Evolutionary conservation across 805 yeast genomes (phyloP).

Genomic region (Sugiyamaella mastotermitis): DNA sequence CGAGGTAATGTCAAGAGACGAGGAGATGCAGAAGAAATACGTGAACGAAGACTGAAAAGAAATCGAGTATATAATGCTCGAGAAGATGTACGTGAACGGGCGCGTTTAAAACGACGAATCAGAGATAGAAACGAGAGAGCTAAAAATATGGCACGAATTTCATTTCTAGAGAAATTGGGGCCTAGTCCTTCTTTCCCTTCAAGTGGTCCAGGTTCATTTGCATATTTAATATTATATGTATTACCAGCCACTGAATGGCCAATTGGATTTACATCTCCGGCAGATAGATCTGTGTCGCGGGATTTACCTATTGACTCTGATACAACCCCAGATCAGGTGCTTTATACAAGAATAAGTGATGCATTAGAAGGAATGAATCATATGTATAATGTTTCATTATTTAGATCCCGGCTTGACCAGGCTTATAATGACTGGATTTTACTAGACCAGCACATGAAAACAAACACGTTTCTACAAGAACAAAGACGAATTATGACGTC

Average conservation of each 20-base stretch:
- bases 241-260: conserved; percentile 45
- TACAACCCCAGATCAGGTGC: too few relatives aligned
- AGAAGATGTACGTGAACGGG: conserved; percentile 43
- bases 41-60: conserved; percentile 35
- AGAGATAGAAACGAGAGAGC: conserved; percentile 40
- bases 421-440: not conserved
- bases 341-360: too few relatives aligned
- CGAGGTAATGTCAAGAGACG: conserved; percentile 47
- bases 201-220: too few relatives aligned
- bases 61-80: conserved; percentile 43
- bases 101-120: conserved; percentile 38
- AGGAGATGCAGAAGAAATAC: conserved; percentile 41
- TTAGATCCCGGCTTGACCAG: not conserved
- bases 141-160: conserved; percentile 30
- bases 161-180: conserved; percentile 28
- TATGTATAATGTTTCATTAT: too few relatives aligned
- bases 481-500: conserved; percentile 38
- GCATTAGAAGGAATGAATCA: too few relatives aligned
- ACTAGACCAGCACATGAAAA: not conserved
- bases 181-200: too few relatives aligned
- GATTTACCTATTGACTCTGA: conserved; percentile 37
- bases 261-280: conserved; percentile 40
- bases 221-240: conserved; percentile 43
- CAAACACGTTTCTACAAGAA: not conserved
- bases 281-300: conserved; percentile 33